These are phyloP conservation scores for Fomitiporia mediterranea DNA, from an alignment of 1,284 basidiomycete species.

Conservation along the genomic window DNA sequence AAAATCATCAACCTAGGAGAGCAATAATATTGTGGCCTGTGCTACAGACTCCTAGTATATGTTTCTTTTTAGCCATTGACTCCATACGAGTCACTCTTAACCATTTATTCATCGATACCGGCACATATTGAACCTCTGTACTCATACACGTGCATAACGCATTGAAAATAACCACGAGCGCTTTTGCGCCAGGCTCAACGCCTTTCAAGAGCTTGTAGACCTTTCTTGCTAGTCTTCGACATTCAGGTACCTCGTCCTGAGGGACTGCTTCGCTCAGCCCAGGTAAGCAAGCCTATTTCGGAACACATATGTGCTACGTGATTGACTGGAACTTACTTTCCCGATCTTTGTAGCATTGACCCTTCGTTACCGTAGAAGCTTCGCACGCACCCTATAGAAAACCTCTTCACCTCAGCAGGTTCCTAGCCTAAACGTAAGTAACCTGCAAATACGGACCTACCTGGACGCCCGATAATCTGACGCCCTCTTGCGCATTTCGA, in stretches of 20 bases:
- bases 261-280: no score
- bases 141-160: constrained; percentile 6
- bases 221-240: no score
- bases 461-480: constrained; percentile 7
- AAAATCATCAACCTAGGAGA: no score
- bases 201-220: neutral
- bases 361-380: neutral
- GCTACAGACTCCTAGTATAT: neutral
- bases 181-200: neutral
- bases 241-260: no score
- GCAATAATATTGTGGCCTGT: no score
- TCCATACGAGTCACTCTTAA: neutral
- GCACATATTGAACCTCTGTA: neutral
- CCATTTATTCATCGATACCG: neutral
- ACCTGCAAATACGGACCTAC: constrained; percentile 14
- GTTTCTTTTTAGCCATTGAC: neutral
- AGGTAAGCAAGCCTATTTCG: constrained; percentile 1
- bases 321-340: neutral
- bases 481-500: neutral
- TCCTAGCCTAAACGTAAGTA: neutral
- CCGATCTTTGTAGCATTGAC: constrained; percentile 4
- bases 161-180: constrained; percentile 1
- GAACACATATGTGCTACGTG: neutral
- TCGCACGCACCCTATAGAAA: neutral
- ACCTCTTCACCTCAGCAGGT: neutral